Conservation (phyloP, 2,329 filamentous ascomycete species). For the Penicillium occitanis region DNA sequence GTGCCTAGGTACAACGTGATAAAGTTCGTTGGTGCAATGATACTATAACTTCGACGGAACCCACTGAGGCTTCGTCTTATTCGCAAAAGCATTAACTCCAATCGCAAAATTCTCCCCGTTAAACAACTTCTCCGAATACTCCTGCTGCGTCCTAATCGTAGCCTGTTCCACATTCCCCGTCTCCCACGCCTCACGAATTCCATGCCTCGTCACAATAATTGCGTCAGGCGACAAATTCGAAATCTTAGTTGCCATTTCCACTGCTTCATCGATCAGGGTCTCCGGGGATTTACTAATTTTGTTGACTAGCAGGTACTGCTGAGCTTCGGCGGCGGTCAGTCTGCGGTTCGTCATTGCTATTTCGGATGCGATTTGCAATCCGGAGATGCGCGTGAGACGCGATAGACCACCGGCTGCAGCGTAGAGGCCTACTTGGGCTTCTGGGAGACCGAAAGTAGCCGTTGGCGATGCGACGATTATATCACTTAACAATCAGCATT, state of each 20-base stretch:
- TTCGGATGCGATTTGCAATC: constrained; percentile 67
- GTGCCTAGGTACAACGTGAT: not conserved
- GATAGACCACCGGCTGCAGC: constrained; percentile 70
- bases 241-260: constrained; percentile 62
- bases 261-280: constrained; percentile 45
- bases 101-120: constrained; percentile 72
- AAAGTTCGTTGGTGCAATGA: not conserved
- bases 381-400: constrained; percentile 65
- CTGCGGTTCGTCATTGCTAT: constrained; percentile 66
- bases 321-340: constrained; percentile 61
- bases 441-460: constrained; percentile 68
- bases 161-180: constrained; percentile 63
- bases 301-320: constrained; percentile 69
- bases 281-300: constrained; percentile 50
- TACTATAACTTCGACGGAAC: constrained; percentile 39
- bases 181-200: constrained; percentile 72
- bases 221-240: constrained; percentile 74
- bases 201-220: constrained; percentile 71
- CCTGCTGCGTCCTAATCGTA: constrained; percentile 58
- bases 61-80: constrained; percentile 71
- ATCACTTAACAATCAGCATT: constrained; percentile 50
- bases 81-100: constrained; percentile 72
- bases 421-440: constrained; percentile 68
- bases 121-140: constrained; percentile 61
- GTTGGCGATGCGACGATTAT: constrained; percentile 61